Conservation (phyloP, 352 stramenopile genomes). For the Globisporangium cederbergense region DNA sequence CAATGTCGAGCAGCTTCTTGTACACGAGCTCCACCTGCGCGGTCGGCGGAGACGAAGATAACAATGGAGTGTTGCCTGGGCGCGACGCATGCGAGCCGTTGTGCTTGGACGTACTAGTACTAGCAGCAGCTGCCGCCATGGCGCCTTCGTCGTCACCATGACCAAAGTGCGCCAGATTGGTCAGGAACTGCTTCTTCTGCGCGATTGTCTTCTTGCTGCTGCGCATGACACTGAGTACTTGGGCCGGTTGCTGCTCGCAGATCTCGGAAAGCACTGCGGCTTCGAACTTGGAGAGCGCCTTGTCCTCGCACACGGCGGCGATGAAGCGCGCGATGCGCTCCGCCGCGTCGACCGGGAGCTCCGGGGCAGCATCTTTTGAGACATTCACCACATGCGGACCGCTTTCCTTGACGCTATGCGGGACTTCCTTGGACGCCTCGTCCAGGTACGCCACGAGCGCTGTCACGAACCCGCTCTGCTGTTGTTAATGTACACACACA, state of each 20-base stretch:
- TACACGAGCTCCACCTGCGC: conserved; percentile 44
- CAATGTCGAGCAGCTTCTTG: conserved; percentile 54
- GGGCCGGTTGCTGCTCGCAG: conserved; percentile 32
- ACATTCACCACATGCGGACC: background rate
- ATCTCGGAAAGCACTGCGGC: conserved; percentile 37
- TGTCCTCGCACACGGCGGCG: conserved; percentile 35
- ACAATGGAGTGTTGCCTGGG: background rate
- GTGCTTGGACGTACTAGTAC: background rate
- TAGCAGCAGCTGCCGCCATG: conserved; percentile 2
- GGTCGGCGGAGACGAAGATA: background rate
- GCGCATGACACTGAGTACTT: conserved; percentile 34
- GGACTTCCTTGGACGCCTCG: background rate
- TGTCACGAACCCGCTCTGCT: conserved; percentile 22
- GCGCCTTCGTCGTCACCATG: background rate
- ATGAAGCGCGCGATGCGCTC: conserved; percentile 33
- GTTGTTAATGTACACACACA: background rate
- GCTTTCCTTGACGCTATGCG: background rate
- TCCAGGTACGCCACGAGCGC: conserved; percentile 16
- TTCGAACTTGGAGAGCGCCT: conserved; percentile 43
- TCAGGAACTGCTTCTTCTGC: conserved; percentile 53
- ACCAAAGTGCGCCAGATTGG: conserved; percentile 21
- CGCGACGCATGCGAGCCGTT: background rate
- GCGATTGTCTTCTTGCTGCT: conserved; percentile 22
- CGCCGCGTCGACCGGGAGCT: background rate
- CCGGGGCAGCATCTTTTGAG: background rate